Conservation (phyloP, 2,329 filamentous ascomycete species). For the Thermothelomyces thermophilus region DNA sequence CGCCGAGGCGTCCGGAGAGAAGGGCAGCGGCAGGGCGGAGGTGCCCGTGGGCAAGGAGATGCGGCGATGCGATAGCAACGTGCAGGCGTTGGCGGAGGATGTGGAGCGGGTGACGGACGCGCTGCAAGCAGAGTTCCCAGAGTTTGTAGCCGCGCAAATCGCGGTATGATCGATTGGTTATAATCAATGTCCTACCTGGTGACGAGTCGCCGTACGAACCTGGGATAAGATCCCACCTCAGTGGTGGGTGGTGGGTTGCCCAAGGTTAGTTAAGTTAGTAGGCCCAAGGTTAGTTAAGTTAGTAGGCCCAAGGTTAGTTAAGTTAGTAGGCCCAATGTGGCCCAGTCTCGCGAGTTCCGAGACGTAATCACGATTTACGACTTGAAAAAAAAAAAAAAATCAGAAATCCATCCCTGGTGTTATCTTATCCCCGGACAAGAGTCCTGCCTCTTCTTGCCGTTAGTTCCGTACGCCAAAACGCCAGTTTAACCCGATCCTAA, state of each 20-base stretch:
- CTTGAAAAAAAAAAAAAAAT: not conserved
- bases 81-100: slow-evolving; percentile 79
- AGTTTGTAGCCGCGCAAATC: slow-evolving; percentile 23
- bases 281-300: too few relatives aligned
- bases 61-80: slow-evolving; percentile 82
- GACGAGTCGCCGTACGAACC: too few relatives aligned
- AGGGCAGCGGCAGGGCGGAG: slow-evolving; percentile 59
- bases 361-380: slow-evolving; percentile 8
- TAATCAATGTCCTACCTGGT: too few relatives aligned
- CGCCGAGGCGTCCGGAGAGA: slow-evolving; percentile 62
- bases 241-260: too few relatives aligned
- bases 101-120: slow-evolving; percentile 27
- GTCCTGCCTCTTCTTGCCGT: not conserved
- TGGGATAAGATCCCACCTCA: too few relatives aligned
- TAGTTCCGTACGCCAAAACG: not conserved
- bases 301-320: too few relatives aligned
- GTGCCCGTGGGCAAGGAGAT: slow-evolving; percentile 62
- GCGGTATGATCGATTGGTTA: slow-evolving; percentile 18
- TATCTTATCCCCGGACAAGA: too few relatives aligned
- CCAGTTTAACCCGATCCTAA: not conserved
- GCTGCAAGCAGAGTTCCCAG: slow-evolving; percentile 66
- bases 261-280: too few relatives aligned
- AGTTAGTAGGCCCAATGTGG: not conserved
- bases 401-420: not conserved
- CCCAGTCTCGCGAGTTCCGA: slow-evolving; percentile 1